Percentiles rank a stretch among this genome's conserved stretches.
phyloP scores from a whole-genome alignment of 192 early-diverging fungal species.

The Phlyctochytrium arcticum region DNA sequence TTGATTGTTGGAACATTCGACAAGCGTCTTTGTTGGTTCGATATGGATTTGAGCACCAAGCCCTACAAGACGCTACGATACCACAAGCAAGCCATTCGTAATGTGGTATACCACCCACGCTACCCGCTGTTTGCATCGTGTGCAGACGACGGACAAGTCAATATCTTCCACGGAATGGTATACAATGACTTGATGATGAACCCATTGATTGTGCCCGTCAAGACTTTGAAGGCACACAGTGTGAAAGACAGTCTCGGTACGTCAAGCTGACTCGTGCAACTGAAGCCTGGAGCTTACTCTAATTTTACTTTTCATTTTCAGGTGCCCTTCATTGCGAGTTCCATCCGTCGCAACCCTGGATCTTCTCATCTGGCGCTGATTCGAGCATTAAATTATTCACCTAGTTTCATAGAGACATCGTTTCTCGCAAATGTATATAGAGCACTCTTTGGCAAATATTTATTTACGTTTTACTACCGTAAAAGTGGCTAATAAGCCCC shows the following conservation, averaged over 20 bases:
- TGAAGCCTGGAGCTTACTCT: neutral
- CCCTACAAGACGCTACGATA: slow-evolving; percentile 92
- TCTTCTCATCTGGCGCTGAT: slow-evolving; percentile 89
- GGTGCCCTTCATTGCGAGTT: slow-evolving; percentile 81
- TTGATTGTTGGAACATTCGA: slow-evolving; percentile 95
- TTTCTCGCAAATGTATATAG: too few relatives aligned
- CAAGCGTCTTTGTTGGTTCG: slow-evolving; percentile 95
- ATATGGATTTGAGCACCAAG: slow-evolving; percentile 87
- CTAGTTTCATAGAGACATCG: too few relatives aligned
- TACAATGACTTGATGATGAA: slow-evolving; percentile 94
- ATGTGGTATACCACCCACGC: slow-evolving; percentile 78
- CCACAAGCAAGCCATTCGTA: slow-evolving; percentile 84
- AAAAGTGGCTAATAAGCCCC: too few relatives aligned
- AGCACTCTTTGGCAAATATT: too few relatives aligned
- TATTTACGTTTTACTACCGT: too few relatives aligned
- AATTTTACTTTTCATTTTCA: slow-evolving; percentile 31
- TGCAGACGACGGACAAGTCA: slow-evolving; percentile 88
- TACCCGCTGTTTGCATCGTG: slow-evolving; percentile 93
- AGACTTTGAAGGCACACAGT: slow-evolving; percentile 81
- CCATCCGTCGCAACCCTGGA: slow-evolving; percentile 97
- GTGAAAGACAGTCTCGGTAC: slow-evolving; percentile 67
- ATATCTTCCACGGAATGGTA: slow-evolving; percentile 98
- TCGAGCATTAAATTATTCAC: slow-evolving; percentile 84
- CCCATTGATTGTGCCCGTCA: slow-evolving; percentile 97
- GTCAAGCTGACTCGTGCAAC: neutral